A percentile compares a stretch with the other conserved stretches of the same genome.
phyloP scores from a whole-genome alignment of 2,329 filamentous ascomycete genomes.

The Apiospora hydei region DNA sequence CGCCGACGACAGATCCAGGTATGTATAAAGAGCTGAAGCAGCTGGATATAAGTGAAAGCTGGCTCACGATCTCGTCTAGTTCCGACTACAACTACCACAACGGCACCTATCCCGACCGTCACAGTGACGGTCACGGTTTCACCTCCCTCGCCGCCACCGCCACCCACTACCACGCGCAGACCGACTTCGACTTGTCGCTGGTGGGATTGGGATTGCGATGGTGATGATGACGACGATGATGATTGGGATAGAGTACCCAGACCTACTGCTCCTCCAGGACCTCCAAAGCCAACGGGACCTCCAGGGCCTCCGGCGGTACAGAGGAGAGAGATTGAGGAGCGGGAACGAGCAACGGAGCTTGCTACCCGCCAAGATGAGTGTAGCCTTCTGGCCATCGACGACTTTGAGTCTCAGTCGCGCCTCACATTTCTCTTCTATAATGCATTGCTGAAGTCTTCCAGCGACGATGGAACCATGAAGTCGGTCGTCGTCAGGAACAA shows the following conservation, averaged over 20 bases:
- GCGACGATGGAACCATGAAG: slow-evolving; percentile 64
- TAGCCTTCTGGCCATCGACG: slow-evolving; percentile 55
- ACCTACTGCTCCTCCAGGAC: neutral
- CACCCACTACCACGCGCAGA: neutral
- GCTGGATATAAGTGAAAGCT: neutral
- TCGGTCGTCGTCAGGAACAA: slow-evolving; percentile 59
- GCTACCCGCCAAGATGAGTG: neutral
- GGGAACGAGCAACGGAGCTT: neutral
- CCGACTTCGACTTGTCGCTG: neutral
- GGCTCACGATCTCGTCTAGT: neutral
- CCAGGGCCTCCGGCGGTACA: neutral
- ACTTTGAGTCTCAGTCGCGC: slow-evolving; percentile 68
- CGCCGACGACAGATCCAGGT: neutral
- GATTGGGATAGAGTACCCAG: neutral
- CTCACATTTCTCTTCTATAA: slow-evolving; percentile 68
- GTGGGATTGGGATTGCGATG: neutral
- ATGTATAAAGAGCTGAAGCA: neutral
- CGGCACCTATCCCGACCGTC: neutral
- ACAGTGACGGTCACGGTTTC: slow-evolving; percentile 1
- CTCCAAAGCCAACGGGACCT: neutral
- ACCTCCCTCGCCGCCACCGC: neutral
- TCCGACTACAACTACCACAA: neutral
- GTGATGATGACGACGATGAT: neutral
- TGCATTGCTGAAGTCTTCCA: slow-evolving; percentile 59
- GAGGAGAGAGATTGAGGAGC: neutral